Percentiles rank a stretch among this genome's conserved stretches.
Conservation (phyloP, 73 alveolate genomes). For the Stentor roeselii region DNA sequence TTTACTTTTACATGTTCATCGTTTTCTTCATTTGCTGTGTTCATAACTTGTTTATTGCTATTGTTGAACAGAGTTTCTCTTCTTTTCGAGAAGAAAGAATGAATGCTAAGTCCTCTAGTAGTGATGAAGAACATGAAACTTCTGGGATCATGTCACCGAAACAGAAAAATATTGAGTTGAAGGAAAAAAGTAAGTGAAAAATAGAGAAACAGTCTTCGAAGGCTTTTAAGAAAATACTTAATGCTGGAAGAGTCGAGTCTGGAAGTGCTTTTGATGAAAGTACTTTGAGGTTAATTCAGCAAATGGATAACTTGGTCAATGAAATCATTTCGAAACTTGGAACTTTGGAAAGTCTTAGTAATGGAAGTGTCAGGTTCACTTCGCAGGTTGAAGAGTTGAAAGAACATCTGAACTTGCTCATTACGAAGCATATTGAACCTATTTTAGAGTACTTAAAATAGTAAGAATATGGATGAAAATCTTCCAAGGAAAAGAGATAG, state of each 20-base stretch:
- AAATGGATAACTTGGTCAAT: neutral
- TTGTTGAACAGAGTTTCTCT: neutral
- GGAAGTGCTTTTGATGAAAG: neutral
- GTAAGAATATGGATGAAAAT: neutral
- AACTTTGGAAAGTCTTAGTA: neutral
- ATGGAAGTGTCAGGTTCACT: neutral
- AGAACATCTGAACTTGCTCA: neutral
- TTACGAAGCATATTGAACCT: neutral
- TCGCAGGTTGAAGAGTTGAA: neutral
- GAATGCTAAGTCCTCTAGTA: neutral
- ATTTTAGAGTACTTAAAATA: neutral
- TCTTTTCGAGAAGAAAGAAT: neutral
- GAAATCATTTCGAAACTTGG: neutral
- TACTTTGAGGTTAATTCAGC: neutral
- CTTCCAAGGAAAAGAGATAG: neutral
- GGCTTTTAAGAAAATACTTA: neutral
- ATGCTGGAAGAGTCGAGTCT: neutral
- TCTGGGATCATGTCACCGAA: neutral
- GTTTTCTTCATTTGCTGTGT: conserved; percentile 19
- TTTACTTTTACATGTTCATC: neutral
- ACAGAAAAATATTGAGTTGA: neutral
- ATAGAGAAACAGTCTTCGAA: neutral
- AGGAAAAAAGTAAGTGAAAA: neutral
- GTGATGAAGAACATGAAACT: neutral
- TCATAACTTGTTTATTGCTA: conserved; percentile 9